Percentiles rank a stretch among this genome's conserved stretches.
These are phyloP conservation scores for Acorus calamus DNA, from an alignment of 106 monocot species.

Conservation along the genomic window DNA sequence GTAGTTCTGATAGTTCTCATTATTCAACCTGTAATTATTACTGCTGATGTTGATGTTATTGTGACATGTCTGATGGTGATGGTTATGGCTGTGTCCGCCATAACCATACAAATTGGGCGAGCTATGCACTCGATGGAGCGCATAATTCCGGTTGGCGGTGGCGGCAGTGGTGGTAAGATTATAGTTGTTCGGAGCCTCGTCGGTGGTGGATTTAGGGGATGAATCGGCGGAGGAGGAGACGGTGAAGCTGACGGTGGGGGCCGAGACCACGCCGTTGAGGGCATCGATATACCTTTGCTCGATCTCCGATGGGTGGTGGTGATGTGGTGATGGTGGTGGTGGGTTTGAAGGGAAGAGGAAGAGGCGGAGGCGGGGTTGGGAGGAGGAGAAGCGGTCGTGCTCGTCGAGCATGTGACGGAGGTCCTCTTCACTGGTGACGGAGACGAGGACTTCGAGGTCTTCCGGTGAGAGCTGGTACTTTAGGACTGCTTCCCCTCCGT, in stretches of 20 bases:
- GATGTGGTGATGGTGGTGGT: neutral
- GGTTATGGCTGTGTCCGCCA: too few species aligned
- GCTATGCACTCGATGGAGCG: constrained; percentile 7
- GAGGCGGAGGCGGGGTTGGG: constrained; percentile 15
- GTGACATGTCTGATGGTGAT: too few species aligned
- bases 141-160: neutral
- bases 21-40: too few species aligned
- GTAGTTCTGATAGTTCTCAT: too few species aligned
- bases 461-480: constrained; percentile 25
- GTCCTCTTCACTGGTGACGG: constrained; percentile 32
- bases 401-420: constrained; percentile 25
- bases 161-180: too few species aligned
- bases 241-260: neutral
- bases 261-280: constrained; percentile 1
- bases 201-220: neutral
- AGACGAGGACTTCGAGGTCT: constrained; percentile 25
- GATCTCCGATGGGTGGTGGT: neutral
- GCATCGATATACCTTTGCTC: constrained; percentile 15
- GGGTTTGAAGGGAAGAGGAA: constrained; percentile 18
- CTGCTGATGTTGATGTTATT: too few species aligned
- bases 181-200: neutral
- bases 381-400: constrained; percentile 5
- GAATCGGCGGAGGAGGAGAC: neutral
- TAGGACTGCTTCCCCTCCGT: constrained; percentile 1
- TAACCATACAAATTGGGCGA: neutral